Evolutionary conservation across 441 rosid genomes (phyloP).

Genomic region (Erysimum cheiri): DNA sequence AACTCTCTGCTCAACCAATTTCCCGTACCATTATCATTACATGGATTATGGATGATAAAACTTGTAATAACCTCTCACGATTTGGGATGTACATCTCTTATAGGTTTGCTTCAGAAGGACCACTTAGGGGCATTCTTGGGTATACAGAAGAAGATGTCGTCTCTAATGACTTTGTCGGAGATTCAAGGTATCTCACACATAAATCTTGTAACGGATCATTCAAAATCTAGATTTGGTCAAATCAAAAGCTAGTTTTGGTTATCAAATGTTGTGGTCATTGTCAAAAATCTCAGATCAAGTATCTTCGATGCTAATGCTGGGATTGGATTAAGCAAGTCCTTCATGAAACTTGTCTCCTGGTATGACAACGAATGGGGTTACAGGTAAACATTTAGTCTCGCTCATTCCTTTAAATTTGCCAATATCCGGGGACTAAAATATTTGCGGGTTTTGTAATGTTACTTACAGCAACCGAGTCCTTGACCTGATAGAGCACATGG

Average conservation of each 20-base stretch:
- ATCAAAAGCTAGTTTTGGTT: constrained; percentile 3
- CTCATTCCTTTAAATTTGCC: neutral
- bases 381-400: constrained; percentile 57
- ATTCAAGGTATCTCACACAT: constrained; percentile 60
- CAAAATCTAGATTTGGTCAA: neutral
- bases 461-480: constrained; percentile 89
- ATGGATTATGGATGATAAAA: neutral
- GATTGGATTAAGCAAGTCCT: constrained; percentile 76
- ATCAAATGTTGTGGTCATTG: constrained; percentile 6
- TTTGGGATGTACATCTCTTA: neutral
- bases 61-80: neutral
- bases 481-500: constrained; percentile 94
- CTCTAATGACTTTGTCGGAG: constrained; percentile 90
- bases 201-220: neutral
- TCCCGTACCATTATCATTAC: neutral
- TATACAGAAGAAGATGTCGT: constrained; percentile 97
- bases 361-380: constrained; percentile 99
- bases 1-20: neutral
- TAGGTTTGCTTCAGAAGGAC: constrained; percentile 92
- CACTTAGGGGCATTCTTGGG: constrained; percentile 88
- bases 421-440: constrained; percentile 3
- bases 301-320: constrained; percentile 98
- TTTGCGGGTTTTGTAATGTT: constrained; percentile 23
- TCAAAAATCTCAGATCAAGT: constrained; percentile 66
- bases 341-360: constrained; percentile 91